Percentiles rank a stretch among this genome's conserved stretches.
These are phyloP conservation scores for Globisporangium nunn DNA, from an alignment of 352 stramenopile genomes.

Conservation along the genomic window DNA sequence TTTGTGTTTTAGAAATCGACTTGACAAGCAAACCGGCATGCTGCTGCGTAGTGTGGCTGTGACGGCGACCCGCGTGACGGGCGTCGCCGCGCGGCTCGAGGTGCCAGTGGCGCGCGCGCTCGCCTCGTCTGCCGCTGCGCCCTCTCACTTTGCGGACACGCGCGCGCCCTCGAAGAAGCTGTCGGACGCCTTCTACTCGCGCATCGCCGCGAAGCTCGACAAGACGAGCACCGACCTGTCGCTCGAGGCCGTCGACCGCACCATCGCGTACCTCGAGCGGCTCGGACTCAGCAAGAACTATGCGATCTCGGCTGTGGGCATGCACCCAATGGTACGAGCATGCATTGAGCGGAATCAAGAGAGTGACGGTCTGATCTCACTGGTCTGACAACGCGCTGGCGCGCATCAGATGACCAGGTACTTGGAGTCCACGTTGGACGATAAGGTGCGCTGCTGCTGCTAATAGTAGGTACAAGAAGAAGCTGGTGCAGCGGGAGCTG, in stretches of 20 bases:
- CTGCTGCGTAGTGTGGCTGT: too few relatives aligned
- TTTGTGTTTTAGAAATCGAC: too few relatives aligned
- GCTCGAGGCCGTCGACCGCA: conserved; percentile 21
- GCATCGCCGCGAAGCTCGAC: conserved; percentile 30
- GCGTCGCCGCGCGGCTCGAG: not conserved
- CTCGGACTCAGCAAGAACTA: conserved; percentile 22
- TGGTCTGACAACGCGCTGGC: too few relatives aligned
- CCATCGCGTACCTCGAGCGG: conserved; percentile 21
- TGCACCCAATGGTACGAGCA: conserved; percentile 23
- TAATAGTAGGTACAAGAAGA: not conserved
- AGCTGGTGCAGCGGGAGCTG: not conserved
- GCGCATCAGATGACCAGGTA: conserved; percentile 23
- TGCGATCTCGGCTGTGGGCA: conserved; percentile 24
- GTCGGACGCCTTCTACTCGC: conserved; percentile 22
- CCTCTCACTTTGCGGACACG: not conserved
- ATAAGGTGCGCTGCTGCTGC: conserved; percentile 19
- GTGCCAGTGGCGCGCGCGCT: not conserved
- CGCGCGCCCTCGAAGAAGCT: conserved; percentile 10
- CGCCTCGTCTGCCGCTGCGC: not conserved
- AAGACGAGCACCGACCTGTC: conserved; percentile 11
- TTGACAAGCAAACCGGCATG: too few relatives aligned
- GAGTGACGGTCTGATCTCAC: too few relatives aligned
- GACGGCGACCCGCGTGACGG: not conserved
- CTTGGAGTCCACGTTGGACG: conserved; percentile 22
- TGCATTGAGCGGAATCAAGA: too few relatives aligned